Base-by-base conservation (phyloP, 2,329 filamentous ascomycete genomes). In the Blastomyces emzantsi region DNA sequence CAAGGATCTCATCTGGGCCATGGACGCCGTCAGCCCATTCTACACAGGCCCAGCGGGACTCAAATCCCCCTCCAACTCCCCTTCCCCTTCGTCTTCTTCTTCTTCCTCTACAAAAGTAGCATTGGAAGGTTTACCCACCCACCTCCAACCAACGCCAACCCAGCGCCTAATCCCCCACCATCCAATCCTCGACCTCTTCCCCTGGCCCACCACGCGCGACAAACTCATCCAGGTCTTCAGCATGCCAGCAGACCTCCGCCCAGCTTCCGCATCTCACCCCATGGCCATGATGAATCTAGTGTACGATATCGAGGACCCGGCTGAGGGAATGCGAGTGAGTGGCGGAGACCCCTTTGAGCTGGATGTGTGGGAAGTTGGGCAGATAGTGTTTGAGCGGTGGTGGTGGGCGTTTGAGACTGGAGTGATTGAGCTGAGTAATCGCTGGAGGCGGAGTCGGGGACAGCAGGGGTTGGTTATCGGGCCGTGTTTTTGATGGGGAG, bases 321-420 rank as follows among this genome's bases (percentile, higher is more conserved):
- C 78, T 0, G 83, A 85, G 66, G 83, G 83, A 0, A 68, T 81
- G 61, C 70, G 79, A 15, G 77, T 86, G 65, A 81, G 78, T 70
- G 79, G 81, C 4, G 69, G 73, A 0, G 80, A 84, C 65, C 80
- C 82, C 25, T 82, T 79, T 65, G 76, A 82, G 59, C 73, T 77
- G 6, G 69, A 71, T 30, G 76, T 75, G 39, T 87, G 83, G 83
- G 84, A 87, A 70, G 77, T 86, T 15, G 83, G 83, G 1, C 82
- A 85, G 71, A 69, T 78, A n/a, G 72, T 85, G 28, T 85, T 85
- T 70, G 78, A 81, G 71, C 77, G 79, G 51, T 86, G 84, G 84
- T 87, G 83, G 83, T 86, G 84, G 72, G 72, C 83, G 45, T 82
- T 86, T 69, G 83, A 86, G 68, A 70, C 76, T 9, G 74, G 75